Evolutionary conservation across 192 early-diverging fungal species (phyloP), one percentile per base, ranked within the genome.

Genomic region (Martensiomyces pterosporus): DNA sequence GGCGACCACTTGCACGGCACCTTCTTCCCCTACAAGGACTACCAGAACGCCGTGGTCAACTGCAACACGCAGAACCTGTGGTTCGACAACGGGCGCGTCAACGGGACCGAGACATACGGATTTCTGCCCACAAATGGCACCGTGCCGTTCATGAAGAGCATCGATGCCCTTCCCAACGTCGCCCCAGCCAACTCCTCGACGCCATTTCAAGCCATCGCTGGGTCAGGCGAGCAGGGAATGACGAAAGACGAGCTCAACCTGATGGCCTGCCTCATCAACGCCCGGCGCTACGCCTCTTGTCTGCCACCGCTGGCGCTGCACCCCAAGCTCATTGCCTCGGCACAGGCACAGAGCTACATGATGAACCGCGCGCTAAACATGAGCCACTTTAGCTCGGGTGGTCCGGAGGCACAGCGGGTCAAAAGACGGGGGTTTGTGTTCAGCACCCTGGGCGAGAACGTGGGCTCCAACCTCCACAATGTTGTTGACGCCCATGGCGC

Each of bases 301-400:
- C 24, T 67, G 19, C 48, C 55, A 26, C 75, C 75, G 0, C 24
- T 77, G 24, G 64, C 59, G 0, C 48, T 72, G 18, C 50, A 66
- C 17, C 33, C 48, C 9, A 42, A 63, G 37, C 57, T 77, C 2
- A 61, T 60, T 36, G 50, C 53, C 0, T 42, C 68, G 0, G 68
- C 75, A 7, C 63, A 72, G 47, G 44, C 60, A 17, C 75, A 77
- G 50, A 71, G 67, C 51, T 63, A 72, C 45, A 64, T 60, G 46
- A 64, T 67, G 53, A 69, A 69, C 45, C 49, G 51, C n/a, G 55
- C 53, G 7, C 41, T 41, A 10, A 64, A 64, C 27, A 54, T 77
- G 57, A 72, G 54, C 40, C 58, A 72, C 57, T 55, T 54, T 19
- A 52, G 49, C 3, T 18, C 52, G 3, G 39, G 44, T 0, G 69